Base-by-base conservation (phyloP, 208 protist species). In the Strigomonas culicis region DNA sequence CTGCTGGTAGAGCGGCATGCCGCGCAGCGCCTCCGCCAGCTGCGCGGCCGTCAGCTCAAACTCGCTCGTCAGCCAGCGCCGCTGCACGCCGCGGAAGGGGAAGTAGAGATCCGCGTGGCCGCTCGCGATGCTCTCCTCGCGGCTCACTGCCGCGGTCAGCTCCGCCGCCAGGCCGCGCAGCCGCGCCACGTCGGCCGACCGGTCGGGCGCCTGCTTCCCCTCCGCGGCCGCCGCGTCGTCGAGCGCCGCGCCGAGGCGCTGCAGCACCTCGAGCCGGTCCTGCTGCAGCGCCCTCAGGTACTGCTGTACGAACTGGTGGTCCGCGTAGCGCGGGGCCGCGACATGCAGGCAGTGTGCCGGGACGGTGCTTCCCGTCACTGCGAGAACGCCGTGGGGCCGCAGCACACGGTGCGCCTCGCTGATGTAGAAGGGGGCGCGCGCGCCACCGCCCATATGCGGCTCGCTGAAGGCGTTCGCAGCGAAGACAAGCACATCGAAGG, bases 61-160 rank as follows among this genome's bases (percentile, higher is more conserved):
- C 66, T 92, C 82, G 0, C 79, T 85, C 24, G 60, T 69, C 60
- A 90, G 92, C 82, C 77, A 86, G 11, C 86, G 84, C 2, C 86
- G 68, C 15, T 77, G 79, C 24, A 85, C 80, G 8, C 72, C 73
- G 10, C 69, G 70, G 41, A 95, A 95, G 1, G 89, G 89, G 34
- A 95, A 84, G 53, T 89, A 92, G 41, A 83, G 76, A 57, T 95
- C 89, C 24, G 63, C 62, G 65, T 95, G 86, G 15, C 57, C 86
- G 21, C 71, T 66, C 25, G 65, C 52, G 52, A 74, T 46, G 31
- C 81, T 92, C 62, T 71, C 47, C 46, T 81, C 46, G n/a, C n/a
- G n/a, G n/a, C n/a, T n/a, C n/a, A n/a, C n/a, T n/a, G n/a, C n/a
- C 32, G 70, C 57, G 47, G 74, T 70, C 56, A 70, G 55, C 0